A percentile compares a stretch with the other conserved stretches of the same genome.
phyloP scores from a whole-genome alignment of 352 stramenopile species.

The Aphanomyces astaci region DNA sequence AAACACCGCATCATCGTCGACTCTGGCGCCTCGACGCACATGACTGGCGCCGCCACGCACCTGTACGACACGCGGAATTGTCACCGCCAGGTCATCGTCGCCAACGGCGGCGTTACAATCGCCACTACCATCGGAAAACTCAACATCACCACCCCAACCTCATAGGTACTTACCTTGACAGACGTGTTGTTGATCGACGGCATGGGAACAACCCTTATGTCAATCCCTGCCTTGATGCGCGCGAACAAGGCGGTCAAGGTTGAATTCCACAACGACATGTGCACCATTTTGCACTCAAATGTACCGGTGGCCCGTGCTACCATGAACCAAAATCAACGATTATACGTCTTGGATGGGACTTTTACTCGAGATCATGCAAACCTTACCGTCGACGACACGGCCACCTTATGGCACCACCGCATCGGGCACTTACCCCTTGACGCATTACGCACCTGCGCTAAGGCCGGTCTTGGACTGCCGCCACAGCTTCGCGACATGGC shows the following conservation, averaged over 20 bases:
- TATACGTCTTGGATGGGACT: background rate
- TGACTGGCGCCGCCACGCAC: background rate
- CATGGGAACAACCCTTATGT: conserved; percentile 5
- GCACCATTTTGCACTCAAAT: background rate
- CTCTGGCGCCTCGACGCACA: conserved; percentile 2
- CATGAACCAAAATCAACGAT: background rate
- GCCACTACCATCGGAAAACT: conserved; percentile 7
- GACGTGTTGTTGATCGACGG: background rate
- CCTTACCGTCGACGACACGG: background rate
- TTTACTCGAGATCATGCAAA: background rate
- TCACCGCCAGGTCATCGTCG: background rate
- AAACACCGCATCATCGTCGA: background rate
- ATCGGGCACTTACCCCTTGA: background rate
- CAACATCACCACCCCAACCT: background rate
- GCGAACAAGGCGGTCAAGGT: background rate
- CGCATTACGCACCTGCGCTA: background rate
- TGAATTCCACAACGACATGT: conserved; percentile 15
- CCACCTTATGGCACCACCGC: background rate
- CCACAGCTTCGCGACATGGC: background rate
- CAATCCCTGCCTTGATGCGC: background rate
- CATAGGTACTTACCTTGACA: background rate
- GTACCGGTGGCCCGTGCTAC: background rate
- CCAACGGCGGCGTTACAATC: background rate
- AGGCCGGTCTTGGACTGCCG: background rate
- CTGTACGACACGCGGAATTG: background rate